phyloP scores from a whole-genome alignment of 108 stramenopile species.

The Chaetoceros tenuissimus region DNA sequence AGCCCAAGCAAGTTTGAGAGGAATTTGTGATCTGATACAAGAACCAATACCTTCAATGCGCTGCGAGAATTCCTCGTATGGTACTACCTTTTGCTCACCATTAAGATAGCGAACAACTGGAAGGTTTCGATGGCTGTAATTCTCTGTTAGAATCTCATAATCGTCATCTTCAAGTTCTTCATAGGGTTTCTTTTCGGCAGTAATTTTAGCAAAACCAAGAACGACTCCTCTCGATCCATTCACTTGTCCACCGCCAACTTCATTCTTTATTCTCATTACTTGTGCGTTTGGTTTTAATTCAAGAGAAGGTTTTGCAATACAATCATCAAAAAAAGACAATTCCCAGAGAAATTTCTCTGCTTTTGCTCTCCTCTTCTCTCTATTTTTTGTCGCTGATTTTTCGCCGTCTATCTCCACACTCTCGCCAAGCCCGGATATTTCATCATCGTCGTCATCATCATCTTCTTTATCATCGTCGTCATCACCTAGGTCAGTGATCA shows the following conservation, averaged over 20 bases:
- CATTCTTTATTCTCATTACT: conserved; percentile 84
- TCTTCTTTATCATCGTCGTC: no score
- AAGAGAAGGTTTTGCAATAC: conserved; percentile 33
- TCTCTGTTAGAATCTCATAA: conserved; percentile 10
- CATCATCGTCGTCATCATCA: no score
- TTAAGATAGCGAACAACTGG: conserved; percentile 36
- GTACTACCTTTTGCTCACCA: conserved; percentile 17
- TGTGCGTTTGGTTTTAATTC: conserved; percentile 63
- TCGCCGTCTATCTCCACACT: conserved; percentile 17
- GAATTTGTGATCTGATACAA: conserved; percentile 44
- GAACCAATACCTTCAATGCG: conserved; percentile 25
- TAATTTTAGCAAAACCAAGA: conserved; percentile 30
- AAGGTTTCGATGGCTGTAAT: no score
- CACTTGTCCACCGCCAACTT: conserved; percentile 34
- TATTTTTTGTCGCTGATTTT: conserved; percentile 18
- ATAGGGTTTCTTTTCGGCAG: background rate
- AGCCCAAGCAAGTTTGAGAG: conserved; percentile 65
- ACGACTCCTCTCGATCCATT: conserved; percentile 76
- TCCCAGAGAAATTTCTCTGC: conserved; percentile 21
- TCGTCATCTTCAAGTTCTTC: conserved; percentile 6
- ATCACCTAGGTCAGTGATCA: no score
- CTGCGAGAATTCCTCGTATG: conserved; percentile 17
- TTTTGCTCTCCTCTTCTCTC: no score
- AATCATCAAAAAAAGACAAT: conserved; percentile 21
- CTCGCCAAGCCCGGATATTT: no score